A percentile compares a stretch with the other conserved stretches of the same genome.
phyloP scores from a whole-genome alignment of 1,284 basidiomycete species.

The Boletellus sp. region DNA sequence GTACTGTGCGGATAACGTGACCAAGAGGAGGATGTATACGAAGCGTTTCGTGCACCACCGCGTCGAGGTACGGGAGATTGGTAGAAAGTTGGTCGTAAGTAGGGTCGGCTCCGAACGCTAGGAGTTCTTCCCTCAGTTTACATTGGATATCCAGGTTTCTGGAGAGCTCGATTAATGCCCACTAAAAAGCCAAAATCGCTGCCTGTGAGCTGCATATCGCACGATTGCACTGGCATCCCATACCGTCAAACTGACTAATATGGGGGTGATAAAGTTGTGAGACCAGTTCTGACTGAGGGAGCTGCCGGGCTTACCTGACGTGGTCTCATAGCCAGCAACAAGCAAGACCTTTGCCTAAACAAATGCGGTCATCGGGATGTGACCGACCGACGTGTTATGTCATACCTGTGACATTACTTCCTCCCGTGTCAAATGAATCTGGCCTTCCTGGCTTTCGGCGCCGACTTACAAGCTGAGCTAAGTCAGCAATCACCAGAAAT shows the following conservation, averaged over 20 bases:
- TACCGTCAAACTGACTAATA: slow-evolving; percentile 25
- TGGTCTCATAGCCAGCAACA: slow-evolving; percentile 31
- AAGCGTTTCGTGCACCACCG: slow-evolving; percentile 26
- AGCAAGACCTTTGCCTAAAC: slow-evolving; percentile 28
- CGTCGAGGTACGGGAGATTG: slow-evolving; percentile 29
- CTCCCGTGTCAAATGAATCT: slow-evolving; percentile 15
- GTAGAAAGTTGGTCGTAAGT: slow-evolving; percentile 25
- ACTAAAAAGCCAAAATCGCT: slow-evolving; percentile 8
- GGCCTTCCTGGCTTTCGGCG: slow-evolving; percentile 10
- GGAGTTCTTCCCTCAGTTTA: slow-evolving; percentile 28
- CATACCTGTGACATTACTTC: slow-evolving; percentile 23
- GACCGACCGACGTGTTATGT: neutral
- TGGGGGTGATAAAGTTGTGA: neutral
- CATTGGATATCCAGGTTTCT: slow-evolving; percentile 21
- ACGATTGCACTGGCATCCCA: neutral
- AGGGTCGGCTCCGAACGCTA: slow-evolving; percentile 21
- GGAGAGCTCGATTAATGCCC: slow-evolving; percentile 33
- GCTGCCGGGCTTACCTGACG: slow-evolving; percentile 20
- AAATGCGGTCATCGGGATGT: neutral
- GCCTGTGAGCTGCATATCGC: neutral
- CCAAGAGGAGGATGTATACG: slow-evolving; percentile 18
- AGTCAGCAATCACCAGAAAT: neutral
- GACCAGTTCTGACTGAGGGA: neutral
- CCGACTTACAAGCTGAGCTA: slow-evolving; percentile 10
- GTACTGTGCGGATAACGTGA: slow-evolving; percentile 42